These are phyloP conservation scores for Aspergillus flavus DNA, from an alignment of 2,329 filamentous ascomycete genomes.

Conservation along the genomic window DNA sequence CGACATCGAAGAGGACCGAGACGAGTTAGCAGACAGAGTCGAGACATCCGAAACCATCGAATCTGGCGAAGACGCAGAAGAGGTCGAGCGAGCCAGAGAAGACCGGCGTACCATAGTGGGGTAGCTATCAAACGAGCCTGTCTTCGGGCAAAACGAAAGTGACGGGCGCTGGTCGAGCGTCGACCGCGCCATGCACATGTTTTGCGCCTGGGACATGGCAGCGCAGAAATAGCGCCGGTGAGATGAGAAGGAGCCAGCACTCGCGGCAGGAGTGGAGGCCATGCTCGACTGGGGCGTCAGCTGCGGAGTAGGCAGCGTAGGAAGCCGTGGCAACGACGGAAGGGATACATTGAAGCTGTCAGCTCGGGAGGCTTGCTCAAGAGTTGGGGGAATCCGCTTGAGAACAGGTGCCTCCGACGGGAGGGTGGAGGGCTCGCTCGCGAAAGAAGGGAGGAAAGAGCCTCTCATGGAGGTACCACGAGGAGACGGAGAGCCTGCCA, in stretches of 20 bases:
- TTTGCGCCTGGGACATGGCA: constrained; percentile 61
- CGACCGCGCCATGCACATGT: constrained; percentile 57
- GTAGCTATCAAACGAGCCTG: constrained; percentile 50
- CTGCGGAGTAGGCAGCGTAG: constrained; percentile 62
- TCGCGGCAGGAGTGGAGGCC: constrained; percentile 63
- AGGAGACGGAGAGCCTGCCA: constrained; percentile 35
- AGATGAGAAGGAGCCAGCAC: constrained; percentile 52
- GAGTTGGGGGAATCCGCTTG: constrained; percentile 45
- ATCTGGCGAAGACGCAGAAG: constrained; percentile 60
- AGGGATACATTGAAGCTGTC: constrained; percentile 48
- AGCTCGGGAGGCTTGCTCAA: constrained; percentile 53
- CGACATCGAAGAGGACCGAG: constrained; percentile 52
- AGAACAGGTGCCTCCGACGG: constrained; percentile 34
- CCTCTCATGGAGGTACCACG: constrained; percentile 19
- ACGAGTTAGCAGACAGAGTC: constrained; percentile 55
- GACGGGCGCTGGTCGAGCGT: constrained; percentile 55
- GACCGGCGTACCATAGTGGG: constrained; percentile 52
- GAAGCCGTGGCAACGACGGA: constrained; percentile 58
- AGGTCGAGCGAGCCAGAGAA: constrained; percentile 55
- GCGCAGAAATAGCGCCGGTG: constrained; percentile 60
- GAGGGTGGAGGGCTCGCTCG: constrained; percentile 26
- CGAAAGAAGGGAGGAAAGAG: constrained; percentile 15
- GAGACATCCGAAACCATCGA: constrained; percentile 65
- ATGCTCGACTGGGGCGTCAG: constrained; percentile 60
- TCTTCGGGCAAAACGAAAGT: constrained; percentile 36